Base-by-base conservation (phyloP, 2,329 filamentous ascomycete species). In the Harringtonia aguacate region DNA sequence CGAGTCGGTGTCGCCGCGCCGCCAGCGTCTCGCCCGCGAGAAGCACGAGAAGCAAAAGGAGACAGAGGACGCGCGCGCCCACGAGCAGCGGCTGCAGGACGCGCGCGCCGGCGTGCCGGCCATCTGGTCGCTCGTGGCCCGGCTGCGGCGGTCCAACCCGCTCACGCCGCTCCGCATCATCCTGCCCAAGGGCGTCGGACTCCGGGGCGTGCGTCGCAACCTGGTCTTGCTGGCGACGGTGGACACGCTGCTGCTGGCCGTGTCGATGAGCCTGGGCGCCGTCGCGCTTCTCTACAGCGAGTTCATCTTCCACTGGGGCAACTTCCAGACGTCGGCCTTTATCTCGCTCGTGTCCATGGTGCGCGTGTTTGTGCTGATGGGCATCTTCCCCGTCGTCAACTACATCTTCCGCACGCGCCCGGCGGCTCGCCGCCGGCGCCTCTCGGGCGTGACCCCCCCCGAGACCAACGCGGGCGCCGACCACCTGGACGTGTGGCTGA, bases 201-300 rank as follows among this genome's bases (percentile, higher is more conserved):
- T 57, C 66, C 73, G 55, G 51, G 66, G 72, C 1, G 65, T 95
- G 27, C 80, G 88, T 15, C 72, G 81, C 43, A 98, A 98, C 57
- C 67, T 98, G n/a, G 59, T 94, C 4, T 65, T 90, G 0, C 72
- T 98, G 9, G 84, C 88, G 3, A 68, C 79, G 7, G 80, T 89
- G 44, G 92, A 97, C 57, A 85, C 83, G 22, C 78, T 86, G 50
- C 75, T 94, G 52, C 83, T 95, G 48, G 84, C 86, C 20, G 75
- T 88, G 0, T 80, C 82, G 8, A 85, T 95, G 72, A 86, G 89
- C 39, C 76, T 80, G 0, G 79, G 86, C 48, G 78, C 81, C n/a
- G 80, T 95, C 30, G 71, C 92, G 18, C 72, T 97, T 44, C 75
- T 95, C 44, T 98, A 97, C 63, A 79, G 79, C 21, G 81, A 86